Percentiles rank a stretch among this genome's conserved stretches.
These are phyloP conservation scores for Apiospora marii DNA, from an alignment of 2,329 filamentous ascomycete species.

Conservation along the genomic window DNA sequence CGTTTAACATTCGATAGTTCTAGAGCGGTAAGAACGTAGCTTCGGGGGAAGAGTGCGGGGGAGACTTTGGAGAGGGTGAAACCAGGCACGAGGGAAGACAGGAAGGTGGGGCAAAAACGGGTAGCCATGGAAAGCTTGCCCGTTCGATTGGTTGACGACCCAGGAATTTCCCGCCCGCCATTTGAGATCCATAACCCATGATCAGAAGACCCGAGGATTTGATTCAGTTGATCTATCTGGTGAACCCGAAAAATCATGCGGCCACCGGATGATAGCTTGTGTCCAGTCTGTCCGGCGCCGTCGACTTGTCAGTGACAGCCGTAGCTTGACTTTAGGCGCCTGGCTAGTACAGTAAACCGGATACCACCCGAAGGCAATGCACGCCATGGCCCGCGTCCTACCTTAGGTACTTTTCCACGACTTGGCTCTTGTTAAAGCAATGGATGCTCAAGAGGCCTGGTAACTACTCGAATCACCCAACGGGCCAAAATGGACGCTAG, in stretches of 20 bases:
- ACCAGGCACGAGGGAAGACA: neutral
- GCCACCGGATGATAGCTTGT: neutral
- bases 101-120: neutral
- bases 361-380: neutral
- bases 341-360: neutral
- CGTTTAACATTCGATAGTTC: neutral
- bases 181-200: neutral
- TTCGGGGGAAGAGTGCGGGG: neutral
- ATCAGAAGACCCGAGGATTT: neutral
- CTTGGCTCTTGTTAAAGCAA: neutral
- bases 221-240: neutral
- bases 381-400: neutral
- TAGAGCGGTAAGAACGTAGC: neutral
- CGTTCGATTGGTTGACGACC: neutral
- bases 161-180: slow-evolving; percentile 19
- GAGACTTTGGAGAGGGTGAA: neutral
- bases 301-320: neutral
- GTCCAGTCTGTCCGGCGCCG: neutral
- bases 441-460: neutral
- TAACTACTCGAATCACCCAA: neutral
- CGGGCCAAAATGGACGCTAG: neutral
- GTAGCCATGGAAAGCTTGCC: neutral
- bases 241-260: neutral
- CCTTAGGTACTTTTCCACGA: no score
- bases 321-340: neutral